These are phyloP conservation scores for Nitzschia sp. DNA, from an alignment of 108 stramenopile species.

Conservation along the genomic window DNA sequence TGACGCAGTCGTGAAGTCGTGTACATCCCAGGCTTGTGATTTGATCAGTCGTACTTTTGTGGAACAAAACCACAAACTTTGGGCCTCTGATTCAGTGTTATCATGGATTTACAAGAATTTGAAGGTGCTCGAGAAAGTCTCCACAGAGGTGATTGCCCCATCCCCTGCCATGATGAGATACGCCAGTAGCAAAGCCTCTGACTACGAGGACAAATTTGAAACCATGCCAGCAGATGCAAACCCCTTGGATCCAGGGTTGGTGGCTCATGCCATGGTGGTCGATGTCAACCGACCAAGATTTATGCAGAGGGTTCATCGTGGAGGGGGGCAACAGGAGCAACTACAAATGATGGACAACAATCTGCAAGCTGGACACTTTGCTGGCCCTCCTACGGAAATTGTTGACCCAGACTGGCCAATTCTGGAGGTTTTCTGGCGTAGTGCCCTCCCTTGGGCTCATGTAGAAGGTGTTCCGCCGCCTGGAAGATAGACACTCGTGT, in stretches of 20 bases:
- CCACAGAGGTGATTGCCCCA: conserved; percentile 13
- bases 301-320: conserved; percentile 39
- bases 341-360: conserved; percentile 29
- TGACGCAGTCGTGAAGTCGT: conserved; percentile 11
- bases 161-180: conserved; percentile 66
- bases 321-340: conserved; percentile 1
- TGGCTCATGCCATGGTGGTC: conserved; percentile 69
- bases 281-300: conserved; percentile 69
- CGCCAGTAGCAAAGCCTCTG: conserved; percentile 52
- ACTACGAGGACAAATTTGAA: conserved; percentile 65
- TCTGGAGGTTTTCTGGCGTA: conserved; percentile 71
- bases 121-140: conserved; percentile 12
- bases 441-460: conserved; percentile 74
- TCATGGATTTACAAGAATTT: conserved; percentile 32
- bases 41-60: conserved; percentile 46
- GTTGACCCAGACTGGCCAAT: conserved; percentile 83
- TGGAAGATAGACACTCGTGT: not conserved
- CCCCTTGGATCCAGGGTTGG: conserved; percentile 64
- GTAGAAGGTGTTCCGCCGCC: conserved; percentile 74
- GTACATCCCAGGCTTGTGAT: conserved; percentile 31
- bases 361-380: conserved; percentile 23
- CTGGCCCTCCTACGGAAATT: conserved; percentile 36
- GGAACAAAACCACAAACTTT: conserved; percentile 47
- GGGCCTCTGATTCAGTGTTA: conserved; percentile 30
- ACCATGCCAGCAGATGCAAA: conserved; percentile 78